Evolutionary conservation across 106 monocot genomes (phyloP).

Genomic region (Phalaenopsis equestris): DNA sequence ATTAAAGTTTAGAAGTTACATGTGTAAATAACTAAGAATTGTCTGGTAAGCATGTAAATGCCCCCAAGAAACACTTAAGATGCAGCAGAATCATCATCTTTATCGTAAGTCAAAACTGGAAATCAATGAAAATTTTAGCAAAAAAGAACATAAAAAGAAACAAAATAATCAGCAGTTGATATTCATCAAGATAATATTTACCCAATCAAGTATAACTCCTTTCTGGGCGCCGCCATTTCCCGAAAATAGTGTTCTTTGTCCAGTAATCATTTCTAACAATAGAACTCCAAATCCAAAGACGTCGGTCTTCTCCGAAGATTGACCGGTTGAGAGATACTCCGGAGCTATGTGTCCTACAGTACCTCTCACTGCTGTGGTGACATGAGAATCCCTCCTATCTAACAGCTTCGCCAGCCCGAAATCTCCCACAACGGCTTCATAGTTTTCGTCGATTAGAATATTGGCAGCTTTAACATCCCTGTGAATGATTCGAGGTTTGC

Average conservation of each 20-base stretch:
- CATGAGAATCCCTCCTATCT: slow-evolving; percentile 87
- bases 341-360: slow-evolving; percentile 94
- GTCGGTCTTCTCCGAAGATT: slow-evolving; percentile 98
- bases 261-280: slow-evolving; percentile 72
- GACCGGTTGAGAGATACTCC: slow-evolving; percentile 89
- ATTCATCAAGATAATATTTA: slow-evolving; percentile 17
- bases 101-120: not conserved
- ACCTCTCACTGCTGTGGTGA: slow-evolving; percentile 89
- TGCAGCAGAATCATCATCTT: not conserved
- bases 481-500: slow-evolving; percentile 95
- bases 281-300: slow-evolving; percentile 96
- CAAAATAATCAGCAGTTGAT: not conserved
- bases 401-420: slow-evolving; percentile 94
- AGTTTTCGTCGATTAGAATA: slow-evolving; percentile 77
- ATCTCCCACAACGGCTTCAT: slow-evolving; percentile 94
- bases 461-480: slow-evolving; percentile 97
- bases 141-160: not conserved
- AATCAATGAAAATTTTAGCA: not conserved
- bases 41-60: too few relatives aligned
- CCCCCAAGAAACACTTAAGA: too few relatives aligned
- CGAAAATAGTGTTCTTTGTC: slow-evolving; percentile 45
- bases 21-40: too few relatives aligned
- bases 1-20: too few relatives aligned
- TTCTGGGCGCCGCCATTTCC: slow-evolving; percentile 60
- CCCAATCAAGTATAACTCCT: slow-evolving; percentile 85